Evolutionary conservation across 2,329 filamentous ascomycete genomes (phyloP).

Genomic region (Xylaria sp.): DNA sequence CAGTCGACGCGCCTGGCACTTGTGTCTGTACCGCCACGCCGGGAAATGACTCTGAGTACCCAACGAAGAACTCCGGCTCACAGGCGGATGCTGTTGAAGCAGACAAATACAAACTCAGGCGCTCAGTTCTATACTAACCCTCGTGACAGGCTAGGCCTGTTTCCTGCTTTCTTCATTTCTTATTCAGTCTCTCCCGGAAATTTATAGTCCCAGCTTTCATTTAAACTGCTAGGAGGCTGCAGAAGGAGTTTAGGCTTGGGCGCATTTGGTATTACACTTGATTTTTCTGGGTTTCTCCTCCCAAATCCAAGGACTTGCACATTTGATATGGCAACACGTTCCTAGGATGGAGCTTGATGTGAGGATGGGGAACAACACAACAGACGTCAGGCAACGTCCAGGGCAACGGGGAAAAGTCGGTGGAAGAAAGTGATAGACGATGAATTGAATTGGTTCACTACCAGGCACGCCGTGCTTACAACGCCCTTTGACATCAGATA

Average conservation of each 20-base stretch:
- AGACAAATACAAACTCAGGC: conserved; percentile 6
- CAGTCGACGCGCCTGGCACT: not conserved
- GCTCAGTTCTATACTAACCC: conserved; percentile 4
- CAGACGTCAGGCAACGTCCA: not conserved
- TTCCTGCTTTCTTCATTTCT: not conserved
- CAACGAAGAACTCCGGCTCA: not conserved
- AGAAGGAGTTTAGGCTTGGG: not conserved
- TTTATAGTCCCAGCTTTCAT: not conserved
- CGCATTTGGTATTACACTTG: not conserved
- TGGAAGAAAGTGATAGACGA: not conserved
- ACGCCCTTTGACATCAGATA: not conserved
- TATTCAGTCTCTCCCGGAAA: not conserved
- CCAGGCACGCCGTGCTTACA: not conserved
- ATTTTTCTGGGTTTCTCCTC: not conserved
- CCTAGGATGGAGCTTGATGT: not conserved
- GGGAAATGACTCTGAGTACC: not conserved
- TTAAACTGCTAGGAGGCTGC: not conserved
- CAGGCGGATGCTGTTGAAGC: not conserved
- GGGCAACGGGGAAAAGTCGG: not conserved
- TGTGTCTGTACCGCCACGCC: conserved; percentile 1
- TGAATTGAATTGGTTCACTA: not conserved
- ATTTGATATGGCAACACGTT: not conserved
- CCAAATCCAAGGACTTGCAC: not conserved
- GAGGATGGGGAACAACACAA: not conserved
- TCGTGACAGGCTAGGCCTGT: not conserved